These are phyloP conservation scores for Lablab purpureus DNA, from an alignment of 306 rosid genomes.

Conservation along the genomic window DNA sequence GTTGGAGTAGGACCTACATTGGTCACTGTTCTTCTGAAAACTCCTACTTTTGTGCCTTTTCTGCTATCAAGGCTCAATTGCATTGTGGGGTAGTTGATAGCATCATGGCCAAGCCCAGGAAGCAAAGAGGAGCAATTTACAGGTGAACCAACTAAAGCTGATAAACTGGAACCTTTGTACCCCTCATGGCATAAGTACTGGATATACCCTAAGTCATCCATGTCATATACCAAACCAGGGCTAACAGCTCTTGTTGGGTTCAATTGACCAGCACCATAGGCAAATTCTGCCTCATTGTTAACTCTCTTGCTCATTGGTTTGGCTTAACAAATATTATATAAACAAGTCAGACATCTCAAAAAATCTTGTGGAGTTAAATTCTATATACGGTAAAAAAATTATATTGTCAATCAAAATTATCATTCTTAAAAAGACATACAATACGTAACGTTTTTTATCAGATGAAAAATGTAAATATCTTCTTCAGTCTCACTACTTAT, in stretches of 20 bases:
- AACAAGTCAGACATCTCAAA: conserved; percentile 40
- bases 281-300: conserved; percentile 75
- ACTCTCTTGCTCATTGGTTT: conserved; percentile 73
- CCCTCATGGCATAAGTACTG: conserved; percentile 88
- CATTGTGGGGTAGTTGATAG: conserved; percentile 81
- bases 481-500: no score
- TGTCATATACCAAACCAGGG: conserved; percentile 87
- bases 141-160: conserved; percentile 61
- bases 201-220: conserved; percentile 65
- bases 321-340: conserved; percentile 56
- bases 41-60: conserved; percentile 43
- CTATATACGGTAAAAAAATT: not conserved
- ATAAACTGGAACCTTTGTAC: conserved; percentile 55
- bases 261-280: conserved; percentile 82
- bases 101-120: conserved; percentile 84
- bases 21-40: conserved; percentile 75
- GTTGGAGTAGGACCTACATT: conserved; percentile 72
- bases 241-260: conserved; percentile 72
- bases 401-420: not conserved
- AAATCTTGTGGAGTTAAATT: not conserved
- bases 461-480: no score
- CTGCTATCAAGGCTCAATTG: conserved; percentile 61
- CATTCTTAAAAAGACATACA: not conserved
- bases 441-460: no score
- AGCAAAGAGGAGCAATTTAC: conserved; percentile 72